Base-by-base conservation (phyloP, 2,329 filamentous ascomycete genomes). In the Trichoderma sp. region DNA sequence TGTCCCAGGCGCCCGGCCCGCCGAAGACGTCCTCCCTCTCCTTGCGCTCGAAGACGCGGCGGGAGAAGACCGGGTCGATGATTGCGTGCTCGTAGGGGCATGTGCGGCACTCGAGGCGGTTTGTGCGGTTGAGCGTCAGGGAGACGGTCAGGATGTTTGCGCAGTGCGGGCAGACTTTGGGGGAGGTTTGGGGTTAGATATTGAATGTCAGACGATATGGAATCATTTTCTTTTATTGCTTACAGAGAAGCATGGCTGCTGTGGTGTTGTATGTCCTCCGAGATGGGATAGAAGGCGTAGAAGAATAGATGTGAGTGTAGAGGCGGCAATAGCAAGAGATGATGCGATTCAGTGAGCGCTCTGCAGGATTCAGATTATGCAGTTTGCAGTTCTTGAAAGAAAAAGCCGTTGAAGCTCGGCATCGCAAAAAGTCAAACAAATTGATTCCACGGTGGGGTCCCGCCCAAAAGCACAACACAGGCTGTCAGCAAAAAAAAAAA, bases 71-170 rank as follows among this genome's bases (percentile, higher is more conserved):
- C 69, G 89, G 88, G 74, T 90, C 87, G 72, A 90, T 89, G 75
- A 98, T 90, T 68, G 91, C 83, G 80, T 93, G 93, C 78, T 96
- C 90, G 83, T 97, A 99, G 4, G 95, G 94, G 74, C 95, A 99
- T 68, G 93, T 97, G 68, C 93, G 92, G 82, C 95, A 99, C 80
- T 97, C 93, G 80, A 98, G 93, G 68, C 93, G 90, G 83, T 97
- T 97, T 74, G 81, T 82, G 68, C 84, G 83, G 59, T 80, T 82
- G 71, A 82, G 83, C 71, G 84, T 84, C 59, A 83, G 77, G 69
- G 88, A 89, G 74, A 94, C 89, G 75, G 90, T 92, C 76, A 95
- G 88, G 79, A 93, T 89, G 83, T 94, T 95, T 79, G 89, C 89
- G 84, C 92, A 95, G 77, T 88, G 87, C 60, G 92, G 92, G 79